Percentiles rank a stretch among this genome's conserved stretches.
Conservation (phyloP, 1,284 basidiomycete genomes). For the Puccinia polysora region DNA sequence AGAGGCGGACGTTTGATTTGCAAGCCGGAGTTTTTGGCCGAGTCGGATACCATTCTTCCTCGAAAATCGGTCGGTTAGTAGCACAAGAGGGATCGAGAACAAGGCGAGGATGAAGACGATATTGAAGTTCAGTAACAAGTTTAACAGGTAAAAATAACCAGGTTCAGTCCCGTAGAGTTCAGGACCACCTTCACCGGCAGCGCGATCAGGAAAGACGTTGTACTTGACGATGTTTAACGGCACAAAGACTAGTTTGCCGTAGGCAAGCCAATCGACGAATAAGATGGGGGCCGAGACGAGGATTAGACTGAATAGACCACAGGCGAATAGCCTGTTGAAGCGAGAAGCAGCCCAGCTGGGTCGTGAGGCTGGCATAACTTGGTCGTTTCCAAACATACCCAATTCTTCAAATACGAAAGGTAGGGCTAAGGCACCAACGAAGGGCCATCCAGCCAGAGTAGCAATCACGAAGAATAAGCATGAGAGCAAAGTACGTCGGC, state of each 20-base stretch:
- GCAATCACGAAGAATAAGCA: conserved; percentile 67
- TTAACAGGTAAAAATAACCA: conserved; percentile 73
- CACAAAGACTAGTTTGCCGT: conserved; percentile 71
- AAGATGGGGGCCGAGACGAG: conserved; percentile 60
- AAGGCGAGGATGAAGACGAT: conserved; percentile 74
- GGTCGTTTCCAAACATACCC: conserved; percentile 69
- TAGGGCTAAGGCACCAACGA: conserved; percentile 73
- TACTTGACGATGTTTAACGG: conserved; percentile 92
- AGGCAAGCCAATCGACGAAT: conserved; percentile 77
- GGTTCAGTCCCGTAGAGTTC: conserved; percentile 90
- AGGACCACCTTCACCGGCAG: conserved; percentile 65
- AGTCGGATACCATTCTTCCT: conserved; percentile 65
- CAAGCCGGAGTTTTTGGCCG: conserved; percentile 44
- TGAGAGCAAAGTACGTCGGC: conserved; percentile 62
- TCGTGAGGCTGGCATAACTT: conserved; percentile 58
- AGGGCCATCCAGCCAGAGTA: conserved; percentile 74
- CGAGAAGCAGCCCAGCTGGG: conserved; percentile 60
- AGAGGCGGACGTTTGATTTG: conserved; percentile 47
- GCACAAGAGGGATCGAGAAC: conserved; percentile 69
- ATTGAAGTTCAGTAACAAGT: conserved; percentile 91
- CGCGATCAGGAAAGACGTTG: conserved; percentile 67
- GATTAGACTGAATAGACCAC: not conserved
- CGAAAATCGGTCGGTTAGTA: conserved; percentile 71
- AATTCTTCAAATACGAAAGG: conserved; percentile 91
- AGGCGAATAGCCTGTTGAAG: conserved; percentile 49